Base-by-base conservation (phyloP, 768 basidiomycete species). In the Hygrophorus pudorinus region DNA sequence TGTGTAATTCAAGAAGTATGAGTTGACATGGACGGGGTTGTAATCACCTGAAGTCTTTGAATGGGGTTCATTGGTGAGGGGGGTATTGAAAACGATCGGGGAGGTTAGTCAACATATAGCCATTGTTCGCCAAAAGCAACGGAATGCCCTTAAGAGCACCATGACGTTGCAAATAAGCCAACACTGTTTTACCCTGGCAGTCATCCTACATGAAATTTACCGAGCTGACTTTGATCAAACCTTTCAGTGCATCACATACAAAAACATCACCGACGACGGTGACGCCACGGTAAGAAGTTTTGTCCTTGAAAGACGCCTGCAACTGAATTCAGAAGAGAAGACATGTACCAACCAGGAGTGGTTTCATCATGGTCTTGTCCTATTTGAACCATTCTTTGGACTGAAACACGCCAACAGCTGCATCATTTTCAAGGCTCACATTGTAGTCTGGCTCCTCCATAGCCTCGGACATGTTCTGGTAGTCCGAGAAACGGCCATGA, bases 301-400 rank as follows among this genome's bases (percentile, higher is more conserved):
- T 90, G 68, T 92, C 86, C 67, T 89, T 89, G 81, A 90, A 98
- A n/a, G 81, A 78, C 30, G 90, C 80, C 53, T 85, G 79, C 2
- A 91, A 90, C 54, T 80, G 79, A 49, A 85, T 71, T 50, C 86
- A 85, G 88, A 98, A 96, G 50, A 91, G 79, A 40, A 99, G 79
- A 1, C 76, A 75, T 29, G 83, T 83, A 16, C 93, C 92, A 6
- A 83, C 75, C 34, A 76, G 66, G 40, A 93, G 79, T 20, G 90
- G 84, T 44, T 74, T 73, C 5, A 77, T 68, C 35, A n/a, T n/a
- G n/a, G n/a, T 87, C 79, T 94, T 82, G 41, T 85, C 81, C 94
- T 93, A 98, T 40, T 83, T 79, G 65, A 98, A 92, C 96, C 96
- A 99, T 59, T 94, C 87, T 68, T 99, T 99, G 37, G 88, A 89